These are phyloP conservation scores for Sporothrix euskadiensis DNA, from an alignment of 2,329 filamentous ascomycete genomes.

Conservation along the genomic window DNA sequence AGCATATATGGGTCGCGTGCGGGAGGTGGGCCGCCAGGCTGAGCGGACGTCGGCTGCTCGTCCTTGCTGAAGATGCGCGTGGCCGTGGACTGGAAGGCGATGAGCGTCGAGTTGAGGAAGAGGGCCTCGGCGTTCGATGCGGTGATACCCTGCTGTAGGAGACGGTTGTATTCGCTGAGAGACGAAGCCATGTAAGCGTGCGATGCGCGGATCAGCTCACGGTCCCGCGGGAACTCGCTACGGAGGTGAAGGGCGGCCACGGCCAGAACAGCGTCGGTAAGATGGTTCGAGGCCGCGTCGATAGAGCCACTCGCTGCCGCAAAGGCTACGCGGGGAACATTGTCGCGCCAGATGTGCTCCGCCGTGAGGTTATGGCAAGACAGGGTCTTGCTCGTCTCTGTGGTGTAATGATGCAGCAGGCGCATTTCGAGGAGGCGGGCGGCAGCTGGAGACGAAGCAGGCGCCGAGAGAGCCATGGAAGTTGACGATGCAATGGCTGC, in stretches of 20 bases:
- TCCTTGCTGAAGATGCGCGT: conserved; percentile 63
- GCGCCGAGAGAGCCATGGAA: conserved; percentile 41
- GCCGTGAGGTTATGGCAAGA: conserved; percentile 54
- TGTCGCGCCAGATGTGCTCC: conserved; percentile 60
- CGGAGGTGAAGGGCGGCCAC: conserved; percentile 65
- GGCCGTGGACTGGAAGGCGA: conserved; percentile 67
- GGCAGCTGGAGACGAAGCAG: conserved; percentile 39
- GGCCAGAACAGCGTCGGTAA: conserved; percentile 64
- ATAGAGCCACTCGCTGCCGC: conserved; percentile 41
- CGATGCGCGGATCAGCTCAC: conserved; percentile 60
- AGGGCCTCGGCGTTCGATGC: conserved; percentile 62
- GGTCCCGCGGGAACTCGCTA: conserved; percentile 58
- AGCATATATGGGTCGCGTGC: conserved; percentile 14
- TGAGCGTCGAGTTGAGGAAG: conserved; percentile 62
- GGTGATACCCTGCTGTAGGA: conserved; percentile 58
- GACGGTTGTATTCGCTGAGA: conserved; percentile 59
- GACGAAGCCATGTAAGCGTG: conserved; percentile 67
- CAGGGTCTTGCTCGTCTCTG: conserved; percentile 60
- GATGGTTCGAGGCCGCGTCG: conserved; percentile 47
- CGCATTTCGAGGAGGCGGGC: conserved; percentile 60
- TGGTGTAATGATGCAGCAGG: conserved; percentile 65
- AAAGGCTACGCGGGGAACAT: conserved; percentile 63
- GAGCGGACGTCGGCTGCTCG: conserved; percentile 39
- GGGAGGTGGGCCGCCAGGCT: conserved; percentile 8
- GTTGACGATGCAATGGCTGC: conserved; percentile 42